These are phyloP conservation scores for Candolleomyces eurysporus DNA, from an alignment of 768 basidiomycete genomes.

Conservation along the genomic window DNA sequence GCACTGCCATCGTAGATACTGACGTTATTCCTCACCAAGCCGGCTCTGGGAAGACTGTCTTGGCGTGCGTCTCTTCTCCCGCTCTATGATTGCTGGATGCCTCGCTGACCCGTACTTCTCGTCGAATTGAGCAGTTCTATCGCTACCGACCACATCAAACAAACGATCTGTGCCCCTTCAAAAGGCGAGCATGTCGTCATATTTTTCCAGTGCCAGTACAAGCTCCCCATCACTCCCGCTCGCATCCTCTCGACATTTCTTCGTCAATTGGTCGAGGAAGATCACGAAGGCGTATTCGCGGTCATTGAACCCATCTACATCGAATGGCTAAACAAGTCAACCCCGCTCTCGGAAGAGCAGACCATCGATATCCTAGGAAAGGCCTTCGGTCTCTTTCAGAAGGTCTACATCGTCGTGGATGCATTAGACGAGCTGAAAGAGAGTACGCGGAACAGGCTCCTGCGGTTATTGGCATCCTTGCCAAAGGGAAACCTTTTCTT, in stretches of 20 bases:
- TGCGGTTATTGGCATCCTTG: neutral
- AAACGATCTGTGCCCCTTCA: neutral
- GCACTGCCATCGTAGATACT: constrained; percentile 7
- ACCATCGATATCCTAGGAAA: neutral
- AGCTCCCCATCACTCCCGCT: neutral
- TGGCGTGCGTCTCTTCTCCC: neutral
- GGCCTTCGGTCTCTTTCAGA: neutral
- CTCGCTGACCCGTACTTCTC: too few species aligned
- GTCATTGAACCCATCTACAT: neutral
- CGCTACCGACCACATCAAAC: neutral
- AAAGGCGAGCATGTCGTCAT: neutral
- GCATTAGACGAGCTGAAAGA: neutral
- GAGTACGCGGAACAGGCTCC: neutral
- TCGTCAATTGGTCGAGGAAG: neutral
- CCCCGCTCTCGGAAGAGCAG: neutral
- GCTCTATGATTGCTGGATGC: neutral
- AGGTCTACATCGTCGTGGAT: neutral
- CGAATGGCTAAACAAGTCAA: neutral
- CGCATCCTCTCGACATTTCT: neutral
- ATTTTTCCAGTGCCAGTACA: constrained; percentile 3
- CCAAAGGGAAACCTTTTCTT: neutral
- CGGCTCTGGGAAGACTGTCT: constrained; percentile 4
- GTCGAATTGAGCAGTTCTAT: neutral
- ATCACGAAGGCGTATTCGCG: neutral
- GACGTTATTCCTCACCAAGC: constrained; percentile 13